Base-by-base conservation (phyloP, 768 basidiomycete species). In the Lactifluus subvellereus region DNA sequence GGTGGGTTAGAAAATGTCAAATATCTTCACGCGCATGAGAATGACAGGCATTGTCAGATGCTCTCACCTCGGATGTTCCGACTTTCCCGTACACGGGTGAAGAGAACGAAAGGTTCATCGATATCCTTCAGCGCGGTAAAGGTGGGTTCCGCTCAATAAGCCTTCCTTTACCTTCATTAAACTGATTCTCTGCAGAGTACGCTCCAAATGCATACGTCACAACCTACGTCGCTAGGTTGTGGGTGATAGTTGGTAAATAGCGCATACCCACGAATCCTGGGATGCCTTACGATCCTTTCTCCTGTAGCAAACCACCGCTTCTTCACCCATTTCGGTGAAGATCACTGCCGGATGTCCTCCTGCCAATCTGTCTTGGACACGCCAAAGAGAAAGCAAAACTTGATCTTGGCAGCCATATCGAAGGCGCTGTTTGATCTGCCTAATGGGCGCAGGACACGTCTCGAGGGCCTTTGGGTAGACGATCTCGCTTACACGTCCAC, bases 21-120 rank as follows among this genome's bases (percentile, higher is more conserved):
- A 16, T 30, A 27, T 45, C 16, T 22, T 14, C 2, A n/a, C 22
- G 4, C 22, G 49, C 33, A 14, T 14, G 13, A n/a, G 18, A 37
- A 16, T 64, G 27, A 64, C 53, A 7, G 4, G 1, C 6, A 16
- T 13, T 4, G 55, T 51, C 14, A 64, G 63, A 64, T 51, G 9
- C 53, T 14, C 53, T 50, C 40, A 59, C 53, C 0, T 64, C 62
- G 2, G 63, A 60, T 5, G 27, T 50, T 1, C 59, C 49, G 5
- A 60, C 63, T 10, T 60, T 64, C n/a, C 63, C 63, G 8, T 64
- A 64, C 33, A 60, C 63, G 6, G 48, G 48, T 0, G 48, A 60
- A 11, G 53, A 64, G 27, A 6, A 18, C 2, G 53, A 48, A 16
- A n/a, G 8, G 6, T 60, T 60, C 18, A 20, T 60, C 22, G 35